These are phyloP conservation scores for Blastomyces emzantsi DNA, from an alignment of 2,329 filamentous ascomycete species.

Conservation along the genomic window DNA sequence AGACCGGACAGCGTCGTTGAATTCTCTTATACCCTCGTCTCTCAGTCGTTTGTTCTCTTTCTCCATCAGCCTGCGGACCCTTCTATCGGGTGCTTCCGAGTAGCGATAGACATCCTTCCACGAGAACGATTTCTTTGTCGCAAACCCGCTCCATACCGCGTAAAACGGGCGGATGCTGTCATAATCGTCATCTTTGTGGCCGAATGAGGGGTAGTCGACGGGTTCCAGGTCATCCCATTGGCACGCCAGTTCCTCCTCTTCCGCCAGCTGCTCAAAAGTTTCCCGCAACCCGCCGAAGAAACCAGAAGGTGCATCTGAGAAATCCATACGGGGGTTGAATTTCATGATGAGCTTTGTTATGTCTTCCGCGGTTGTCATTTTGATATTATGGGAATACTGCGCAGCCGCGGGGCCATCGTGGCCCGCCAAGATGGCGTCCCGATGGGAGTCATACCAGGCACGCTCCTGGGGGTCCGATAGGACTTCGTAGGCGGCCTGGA, in stretches of 20 bases:
- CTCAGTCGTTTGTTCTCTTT: slow-evolving; percentile 84
- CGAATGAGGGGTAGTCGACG: slow-evolving; percentile 72
- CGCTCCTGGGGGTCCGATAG: slow-evolving; percentile 91
- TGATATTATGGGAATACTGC: slow-evolving; percentile 58
- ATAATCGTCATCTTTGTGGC: slow-evolving; percentile 63
- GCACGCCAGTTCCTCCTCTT: slow-evolving; percentile 69
- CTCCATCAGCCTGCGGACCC: slow-evolving; percentile 76
- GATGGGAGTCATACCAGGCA: slow-evolving; percentile 95
- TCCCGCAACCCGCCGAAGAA: slow-evolving; percentile 76
- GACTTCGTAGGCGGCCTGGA: slow-evolving; percentile 92
- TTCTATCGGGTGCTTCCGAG: slow-evolving; percentile 78
- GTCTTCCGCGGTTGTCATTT: slow-evolving; percentile 70
- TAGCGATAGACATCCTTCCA: slow-evolving; percentile 84
- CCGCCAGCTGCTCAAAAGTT: slow-evolving; percentile 68
- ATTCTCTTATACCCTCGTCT: slow-evolving; percentile 74
- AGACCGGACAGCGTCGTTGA: slow-evolving; percentile 84
- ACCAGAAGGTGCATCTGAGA: slow-evolving; percentile 67
- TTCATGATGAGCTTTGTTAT: slow-evolving; percentile 68
- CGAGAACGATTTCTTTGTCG: slow-evolving; percentile 73
- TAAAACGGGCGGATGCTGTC: slow-evolving; percentile 73
- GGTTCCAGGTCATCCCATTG: slow-evolving; percentile 55
- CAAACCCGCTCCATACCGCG: slow-evolving; percentile 66
- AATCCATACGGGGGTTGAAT: slow-evolving; percentile 69
- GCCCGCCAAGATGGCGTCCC: slow-evolving; percentile 69
- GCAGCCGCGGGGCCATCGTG: slow-evolving; percentile 40